phyloP scores from a whole-genome alignment of 345 rosid species.

The Citrus reticulata region DNA sequence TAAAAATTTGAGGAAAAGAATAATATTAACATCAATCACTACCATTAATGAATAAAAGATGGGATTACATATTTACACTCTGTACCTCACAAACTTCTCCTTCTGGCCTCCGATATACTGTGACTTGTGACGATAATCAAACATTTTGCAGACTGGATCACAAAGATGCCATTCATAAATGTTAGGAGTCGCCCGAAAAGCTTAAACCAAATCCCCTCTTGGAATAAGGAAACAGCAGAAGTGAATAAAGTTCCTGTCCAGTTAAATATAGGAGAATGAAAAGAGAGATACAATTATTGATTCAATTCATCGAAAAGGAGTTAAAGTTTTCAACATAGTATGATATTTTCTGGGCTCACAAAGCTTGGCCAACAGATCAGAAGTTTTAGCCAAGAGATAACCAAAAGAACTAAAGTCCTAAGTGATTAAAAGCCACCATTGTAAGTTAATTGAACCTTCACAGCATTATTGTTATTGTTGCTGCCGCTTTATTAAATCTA shows the following conservation, averaged over 20 bases:
- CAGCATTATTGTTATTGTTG: neutral
- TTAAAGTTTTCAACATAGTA: neutral
- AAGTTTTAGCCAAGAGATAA: neutral
- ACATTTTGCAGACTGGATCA: slow-evolving; percentile 37
- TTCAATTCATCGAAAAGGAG: neutral
- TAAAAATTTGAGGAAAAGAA: too few species aligned
- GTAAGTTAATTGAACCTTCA: neutral
- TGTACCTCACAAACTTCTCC: slow-evolving; percentile 75
- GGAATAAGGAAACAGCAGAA: neutral
- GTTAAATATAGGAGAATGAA: neutral
- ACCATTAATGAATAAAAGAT: neutral
- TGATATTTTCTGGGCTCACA: neutral
- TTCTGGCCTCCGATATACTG: slow-evolving; percentile 70
- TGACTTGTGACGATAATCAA: slow-evolving; percentile 68
- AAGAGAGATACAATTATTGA: neutral
- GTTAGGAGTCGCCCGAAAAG: neutral
- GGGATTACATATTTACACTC: neutral
- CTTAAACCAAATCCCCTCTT: neutral
- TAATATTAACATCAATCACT: neutral
- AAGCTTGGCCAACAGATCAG: neutral
- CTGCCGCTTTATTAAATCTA: neutral
- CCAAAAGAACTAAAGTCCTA: neutral
- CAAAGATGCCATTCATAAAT: slow-evolving; percentile 17
- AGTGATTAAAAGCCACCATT: neutral
- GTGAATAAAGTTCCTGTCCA: neutral